phyloP scores from a whole-genome alignment of 306 rosid genomes.

The Gastrolobium villosum region DNA sequence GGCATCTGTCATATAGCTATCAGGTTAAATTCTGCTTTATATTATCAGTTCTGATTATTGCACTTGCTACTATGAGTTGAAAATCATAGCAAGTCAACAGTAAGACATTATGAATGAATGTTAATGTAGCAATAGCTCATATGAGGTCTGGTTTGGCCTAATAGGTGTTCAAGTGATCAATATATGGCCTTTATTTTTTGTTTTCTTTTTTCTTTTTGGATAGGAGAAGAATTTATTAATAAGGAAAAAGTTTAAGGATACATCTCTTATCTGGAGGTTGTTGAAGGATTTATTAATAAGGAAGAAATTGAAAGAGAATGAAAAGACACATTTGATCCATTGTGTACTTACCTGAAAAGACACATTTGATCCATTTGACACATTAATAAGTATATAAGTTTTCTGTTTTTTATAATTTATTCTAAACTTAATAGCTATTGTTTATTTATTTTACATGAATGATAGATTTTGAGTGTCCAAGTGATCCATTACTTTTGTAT shows the following conservation, averaged over 20 bases:
- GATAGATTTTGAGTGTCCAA: no score
- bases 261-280: no score
- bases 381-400: no score
- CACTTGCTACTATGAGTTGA: conserved; percentile 39
- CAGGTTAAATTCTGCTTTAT: conserved; percentile 66
- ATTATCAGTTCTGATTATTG: conserved; percentile 13
- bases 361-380: no score
- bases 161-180: neutral
- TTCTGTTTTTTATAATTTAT: no score
- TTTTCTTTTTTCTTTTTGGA: neutral
- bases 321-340: no score
- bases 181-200: neutral
- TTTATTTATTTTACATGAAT: no score
- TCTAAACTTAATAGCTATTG: no score
- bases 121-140: conserved; percentile 30
- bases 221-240: neutral
- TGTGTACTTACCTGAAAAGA: no score
- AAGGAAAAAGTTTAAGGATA: neutral
- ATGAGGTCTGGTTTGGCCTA: neutral
- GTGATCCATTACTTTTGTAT: no score
- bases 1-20: conserved; percentile 96
- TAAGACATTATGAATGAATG: conserved; percentile 34
- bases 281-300: no score
- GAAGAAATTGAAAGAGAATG: no score
- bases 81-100: conserved; percentile 37